Percentiles rank a stretch among this genome's conserved stretches.
Evolutionary conservation across 2,329 filamentous ascomycete genomes (phyloP).

Genomic region (Talaromyces rugulosus): DNA sequence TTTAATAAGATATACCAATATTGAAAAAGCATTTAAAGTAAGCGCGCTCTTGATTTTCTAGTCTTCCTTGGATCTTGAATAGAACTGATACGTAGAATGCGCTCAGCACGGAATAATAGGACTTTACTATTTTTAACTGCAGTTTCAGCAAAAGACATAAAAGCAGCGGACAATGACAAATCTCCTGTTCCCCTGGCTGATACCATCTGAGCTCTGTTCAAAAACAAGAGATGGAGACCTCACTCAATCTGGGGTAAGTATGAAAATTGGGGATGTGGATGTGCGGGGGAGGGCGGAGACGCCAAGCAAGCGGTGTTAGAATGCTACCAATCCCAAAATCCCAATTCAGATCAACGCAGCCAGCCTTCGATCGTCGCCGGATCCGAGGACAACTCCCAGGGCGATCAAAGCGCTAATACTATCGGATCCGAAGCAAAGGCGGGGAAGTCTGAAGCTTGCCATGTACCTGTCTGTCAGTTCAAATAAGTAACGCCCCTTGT

Average conservation of each 20-base stretch:
- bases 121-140: not conserved
- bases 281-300: not conserved
- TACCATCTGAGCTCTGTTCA: not conserved
- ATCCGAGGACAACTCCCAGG: not conserved
- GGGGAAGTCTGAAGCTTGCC: not conserved
- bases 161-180: no score
- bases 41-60: not conserved
- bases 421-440: not conserved
- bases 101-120: not conserved
- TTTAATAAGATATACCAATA: not conserved
- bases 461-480: not conserved
- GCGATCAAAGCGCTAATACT: not conserved
- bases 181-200: not conserved
- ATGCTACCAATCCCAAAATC: no score
- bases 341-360: not conserved
- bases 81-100: no score
- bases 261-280: not conserved
- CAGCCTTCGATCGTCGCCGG: not conserved
- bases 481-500: not conserved
- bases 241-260: not conserved
- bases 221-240: no score
- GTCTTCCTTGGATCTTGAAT: not conserved
- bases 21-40: not conserved
- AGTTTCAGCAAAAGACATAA: not conserved
- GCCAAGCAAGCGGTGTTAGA: not conserved